Percentiles rank a stretch among this genome's conserved stretches.
Conservation (phyloP, 2,329 filamentous ascomycete species). For the Trichoderma koningiopsis region DNA sequence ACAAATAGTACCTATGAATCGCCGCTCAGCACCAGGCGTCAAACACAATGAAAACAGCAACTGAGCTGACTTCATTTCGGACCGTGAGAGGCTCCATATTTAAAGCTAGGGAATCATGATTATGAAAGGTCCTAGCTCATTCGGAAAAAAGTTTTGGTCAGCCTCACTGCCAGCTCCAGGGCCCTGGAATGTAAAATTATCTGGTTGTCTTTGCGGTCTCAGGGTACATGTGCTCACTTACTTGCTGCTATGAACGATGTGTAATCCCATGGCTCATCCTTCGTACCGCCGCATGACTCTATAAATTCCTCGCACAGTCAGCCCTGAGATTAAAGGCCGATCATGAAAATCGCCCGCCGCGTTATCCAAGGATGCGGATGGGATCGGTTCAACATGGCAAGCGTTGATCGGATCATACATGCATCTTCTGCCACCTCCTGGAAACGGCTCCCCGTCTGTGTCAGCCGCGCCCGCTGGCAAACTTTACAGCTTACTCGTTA, state of each 20-base stretch:
- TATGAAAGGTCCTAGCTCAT: slow-evolving; percentile 3
- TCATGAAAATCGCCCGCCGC: not conserved
- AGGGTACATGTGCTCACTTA: no score
- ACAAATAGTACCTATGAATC: not conserved
- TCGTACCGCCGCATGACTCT: slow-evolving; percentile 4
- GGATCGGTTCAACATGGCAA: not conserved
- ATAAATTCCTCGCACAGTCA: not conserved
- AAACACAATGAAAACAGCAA: not conserved
- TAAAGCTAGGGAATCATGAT: not conserved
- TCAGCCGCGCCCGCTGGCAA: slow-evolving; percentile 9
- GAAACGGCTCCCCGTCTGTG: not conserved
- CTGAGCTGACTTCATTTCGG: slow-evolving; percentile 13
- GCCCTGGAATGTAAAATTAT: not conserved
- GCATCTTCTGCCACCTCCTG: not conserved
- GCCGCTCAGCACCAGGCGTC: not conserved
- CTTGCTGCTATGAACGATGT: not conserved
- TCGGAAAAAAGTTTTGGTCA: slow-evolving; percentile 3
- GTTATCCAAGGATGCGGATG: not conserved
- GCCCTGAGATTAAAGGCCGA: not conserved
- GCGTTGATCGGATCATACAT: not conserved
- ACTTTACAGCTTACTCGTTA: slow-evolving; percentile 9
- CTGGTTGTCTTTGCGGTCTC: no score
- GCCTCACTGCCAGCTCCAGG: slow-evolving; percentile 2
- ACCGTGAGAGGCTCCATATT: not conserved
- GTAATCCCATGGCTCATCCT: not conserved